Conservation (phyloP, 2,329 filamentous ascomycete species). For the Tolypocladium inflatum region DNA sequence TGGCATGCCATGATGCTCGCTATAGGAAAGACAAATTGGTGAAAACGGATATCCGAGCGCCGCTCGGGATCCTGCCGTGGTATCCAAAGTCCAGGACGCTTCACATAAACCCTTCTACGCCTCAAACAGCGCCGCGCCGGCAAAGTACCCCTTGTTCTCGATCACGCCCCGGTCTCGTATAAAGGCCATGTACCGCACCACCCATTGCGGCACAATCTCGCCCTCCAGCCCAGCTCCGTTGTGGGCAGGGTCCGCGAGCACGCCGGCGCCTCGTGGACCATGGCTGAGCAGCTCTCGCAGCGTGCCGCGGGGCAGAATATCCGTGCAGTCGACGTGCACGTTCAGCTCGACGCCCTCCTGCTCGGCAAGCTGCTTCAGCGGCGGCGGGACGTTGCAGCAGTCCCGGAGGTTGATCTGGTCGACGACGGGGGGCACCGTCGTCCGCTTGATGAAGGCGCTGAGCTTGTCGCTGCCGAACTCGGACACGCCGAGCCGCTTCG, state of each 20-base stretch:
- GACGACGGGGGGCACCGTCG: slow-evolving; percentile 66
- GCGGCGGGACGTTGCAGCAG: slow-evolving; percentile 91
- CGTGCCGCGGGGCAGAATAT: slow-evolving; percentile 80
- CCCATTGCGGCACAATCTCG: slow-evolving; percentile 82
- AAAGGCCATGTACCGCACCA: slow-evolving; percentile 94
- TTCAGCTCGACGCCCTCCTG: slow-evolving; percentile 74
- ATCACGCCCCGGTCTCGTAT: slow-evolving; percentile 90
- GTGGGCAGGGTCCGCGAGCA: slow-evolving; percentile 55
- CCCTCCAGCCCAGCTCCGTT: slow-evolving; percentile 54
- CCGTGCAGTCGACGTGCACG: slow-evolving; percentile 88
- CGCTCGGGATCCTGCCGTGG: not conserved
- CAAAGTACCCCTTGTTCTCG: slow-evolving; percentile 98
- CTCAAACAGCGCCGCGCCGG: slow-evolving; percentile 57
- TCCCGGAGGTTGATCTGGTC: slow-evolving; percentile 95
- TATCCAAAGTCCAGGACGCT: not conserved
- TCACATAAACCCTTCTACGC: not conserved
- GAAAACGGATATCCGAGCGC: not conserved
- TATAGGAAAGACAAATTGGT: slow-evolving; percentile 9
- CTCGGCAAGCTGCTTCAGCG: slow-evolving; percentile 76
- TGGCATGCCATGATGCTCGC: slow-evolving; percentile 19
- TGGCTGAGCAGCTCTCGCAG: slow-evolving; percentile 73
- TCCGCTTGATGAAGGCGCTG: slow-evolving; percentile 62
- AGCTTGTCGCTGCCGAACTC: slow-evolving; percentile 87
- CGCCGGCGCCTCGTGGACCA: slow-evolving; percentile 60
- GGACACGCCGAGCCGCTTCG: slow-evolving; percentile 70